Conservation (phyloP, 202 grass and related monocot genomes). For the Brachypodium distachyon region DNA sequence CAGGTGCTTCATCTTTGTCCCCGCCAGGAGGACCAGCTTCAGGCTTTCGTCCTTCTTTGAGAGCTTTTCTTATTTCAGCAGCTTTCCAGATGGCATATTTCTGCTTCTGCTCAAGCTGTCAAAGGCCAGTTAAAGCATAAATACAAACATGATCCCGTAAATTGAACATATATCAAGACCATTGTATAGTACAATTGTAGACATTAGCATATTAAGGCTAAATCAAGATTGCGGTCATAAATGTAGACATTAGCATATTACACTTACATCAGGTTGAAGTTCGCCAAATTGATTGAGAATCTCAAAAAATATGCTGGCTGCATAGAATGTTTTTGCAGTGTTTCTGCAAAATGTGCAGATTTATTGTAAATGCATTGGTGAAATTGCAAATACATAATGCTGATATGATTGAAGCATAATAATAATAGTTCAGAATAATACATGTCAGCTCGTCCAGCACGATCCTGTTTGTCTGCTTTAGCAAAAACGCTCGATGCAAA, state of each 20-base stretch:
- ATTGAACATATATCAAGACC: not conserved
- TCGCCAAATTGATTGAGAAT: slow-evolving; percentile 91
- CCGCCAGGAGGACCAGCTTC: slow-evolving; percentile 89
- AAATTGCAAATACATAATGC: not conserved
- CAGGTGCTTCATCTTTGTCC: slow-evolving; percentile 54
- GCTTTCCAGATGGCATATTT: slow-evolving; percentile 99
- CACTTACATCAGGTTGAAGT: slow-evolving; percentile 79
- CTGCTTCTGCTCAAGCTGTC: slow-evolving; percentile 89
- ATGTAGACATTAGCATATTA: not conserved
- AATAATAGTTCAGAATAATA: slow-evolving; percentile 20
- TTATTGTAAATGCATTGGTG: not conserved
- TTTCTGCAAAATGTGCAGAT: slow-evolving; percentile 45
- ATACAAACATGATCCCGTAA: not conserved
- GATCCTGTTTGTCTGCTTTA: slow-evolving; percentile 98
- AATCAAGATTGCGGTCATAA: slow-evolving; percentile 10
- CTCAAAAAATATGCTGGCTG: slow-evolving; percentile 94
- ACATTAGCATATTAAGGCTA: not conserved
- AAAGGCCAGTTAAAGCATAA: not conserved
- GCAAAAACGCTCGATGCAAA: slow-evolving; percentile 92
- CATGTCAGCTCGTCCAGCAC: slow-evolving; percentile 87
- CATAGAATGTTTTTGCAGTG: slow-evolving; percentile 99
- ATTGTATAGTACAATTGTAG: not conserved
- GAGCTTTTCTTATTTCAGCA: slow-evolving; percentile 95
- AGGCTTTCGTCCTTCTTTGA: slow-evolving; percentile 90
- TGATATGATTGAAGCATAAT: not conserved